Conservation (phyloP, 352 stramenopile species). For the Phytophthora capsici region DNA sequence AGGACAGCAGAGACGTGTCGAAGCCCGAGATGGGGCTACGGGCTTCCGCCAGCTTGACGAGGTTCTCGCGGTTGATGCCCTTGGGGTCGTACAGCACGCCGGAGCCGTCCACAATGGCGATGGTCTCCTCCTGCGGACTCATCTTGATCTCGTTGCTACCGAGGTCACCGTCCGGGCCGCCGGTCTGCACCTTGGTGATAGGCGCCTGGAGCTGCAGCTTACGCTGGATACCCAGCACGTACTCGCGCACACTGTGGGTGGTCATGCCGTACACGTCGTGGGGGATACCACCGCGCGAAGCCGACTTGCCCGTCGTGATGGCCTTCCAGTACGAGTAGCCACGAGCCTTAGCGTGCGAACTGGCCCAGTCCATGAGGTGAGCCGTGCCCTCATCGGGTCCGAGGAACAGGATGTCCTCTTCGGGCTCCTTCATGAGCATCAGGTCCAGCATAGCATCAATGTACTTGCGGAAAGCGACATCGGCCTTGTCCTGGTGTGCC, state of each 20-base stretch:
- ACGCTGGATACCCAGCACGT: conserved; percentile 94
- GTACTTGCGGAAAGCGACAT: conserved; percentile 94
- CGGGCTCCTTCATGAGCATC: conserved; percentile 95
- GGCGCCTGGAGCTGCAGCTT: conserved; percentile 90
- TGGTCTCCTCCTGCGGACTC: conserved; percentile 94
- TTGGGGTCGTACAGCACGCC: conserved; percentile 95
- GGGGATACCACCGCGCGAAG: conserved; percentile 95
- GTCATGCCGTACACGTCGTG: conserved; percentile 99
- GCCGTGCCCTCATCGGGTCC: conserved; percentile 98
- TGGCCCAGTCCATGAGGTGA: conserved; percentile 97
- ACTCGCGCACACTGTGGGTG: conserved; percentile 97
- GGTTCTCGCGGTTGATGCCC: conserved; percentile 92
- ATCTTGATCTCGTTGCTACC: conserved; percentile 99
- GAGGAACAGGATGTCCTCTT: conserved; percentile 97
- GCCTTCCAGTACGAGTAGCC: conserved; percentile 95
- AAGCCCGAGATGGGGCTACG: conserved; percentile 92
- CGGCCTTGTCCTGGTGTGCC: conserved; percentile 85
- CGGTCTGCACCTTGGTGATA: conserved; percentile 98
- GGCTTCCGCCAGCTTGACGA: conserved; percentile 93
- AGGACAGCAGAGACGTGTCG: conserved; percentile 74
- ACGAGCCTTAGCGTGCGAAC: conserved; percentile 91
- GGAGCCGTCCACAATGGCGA: conserved; percentile 95
- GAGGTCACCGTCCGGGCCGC: conserved; percentile 97
- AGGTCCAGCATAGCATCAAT: conserved; percentile 97
- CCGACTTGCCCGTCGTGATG: conserved; percentile 97